Percentiles rank a stretch among this genome's conserved stretches.
phyloP scores from a whole-genome alignment of 1,284 basidiomycete genomes.

The Melanopsichium pennsylvanicum region DNA sequence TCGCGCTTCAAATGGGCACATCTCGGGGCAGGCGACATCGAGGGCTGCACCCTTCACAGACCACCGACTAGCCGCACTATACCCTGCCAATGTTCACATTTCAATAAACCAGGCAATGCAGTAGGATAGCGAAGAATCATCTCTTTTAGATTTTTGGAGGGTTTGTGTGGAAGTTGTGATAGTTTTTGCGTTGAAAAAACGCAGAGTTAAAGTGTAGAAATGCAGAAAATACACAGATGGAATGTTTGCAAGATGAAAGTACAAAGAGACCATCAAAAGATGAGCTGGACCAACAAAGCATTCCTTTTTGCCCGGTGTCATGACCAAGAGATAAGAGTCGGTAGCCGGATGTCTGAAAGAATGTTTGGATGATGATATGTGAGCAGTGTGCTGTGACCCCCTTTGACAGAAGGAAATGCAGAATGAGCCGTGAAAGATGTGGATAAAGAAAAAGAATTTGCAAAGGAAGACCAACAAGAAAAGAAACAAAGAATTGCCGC shows the following conservation, averaged over 20 bases:
- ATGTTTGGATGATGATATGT: neutral
- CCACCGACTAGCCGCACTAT: too few relatives aligned
- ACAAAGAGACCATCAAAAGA: conserved; percentile 3
- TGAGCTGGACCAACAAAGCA: neutral
- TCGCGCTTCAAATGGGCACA: too few relatives aligned
- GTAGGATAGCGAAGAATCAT: conserved; percentile 22
- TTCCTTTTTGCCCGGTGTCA: neutral
- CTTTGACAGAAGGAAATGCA: too few relatives aligned
- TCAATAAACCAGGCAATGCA: too few relatives aligned
- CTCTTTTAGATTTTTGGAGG: conserved; percentile 37
- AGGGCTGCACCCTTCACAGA: too few relatives aligned
- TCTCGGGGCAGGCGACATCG: too few relatives aligned
- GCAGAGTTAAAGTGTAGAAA: conserved; percentile 6
- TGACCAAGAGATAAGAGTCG: conserved; percentile 15
- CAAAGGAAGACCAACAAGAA: conserved; percentile 15
- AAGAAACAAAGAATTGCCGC: neutral
- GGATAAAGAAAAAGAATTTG: conserved; percentile 5
- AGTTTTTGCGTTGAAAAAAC: neutral
- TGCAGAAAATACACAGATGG: conserved; percentile 36
- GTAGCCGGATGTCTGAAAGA: neutral
- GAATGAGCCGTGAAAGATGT: too few relatives aligned
- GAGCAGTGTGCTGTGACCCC: conserved; percentile 3
- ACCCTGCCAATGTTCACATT: too few relatives aligned
- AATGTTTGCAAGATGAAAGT: too few relatives aligned
- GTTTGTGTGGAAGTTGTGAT: neutral